Evolutionary conservation across 2,329 filamentous ascomycete species (phyloP), one percentile per base, ranked within the genome.

Genomic region (Chrysoporthe puriensis): DNA sequence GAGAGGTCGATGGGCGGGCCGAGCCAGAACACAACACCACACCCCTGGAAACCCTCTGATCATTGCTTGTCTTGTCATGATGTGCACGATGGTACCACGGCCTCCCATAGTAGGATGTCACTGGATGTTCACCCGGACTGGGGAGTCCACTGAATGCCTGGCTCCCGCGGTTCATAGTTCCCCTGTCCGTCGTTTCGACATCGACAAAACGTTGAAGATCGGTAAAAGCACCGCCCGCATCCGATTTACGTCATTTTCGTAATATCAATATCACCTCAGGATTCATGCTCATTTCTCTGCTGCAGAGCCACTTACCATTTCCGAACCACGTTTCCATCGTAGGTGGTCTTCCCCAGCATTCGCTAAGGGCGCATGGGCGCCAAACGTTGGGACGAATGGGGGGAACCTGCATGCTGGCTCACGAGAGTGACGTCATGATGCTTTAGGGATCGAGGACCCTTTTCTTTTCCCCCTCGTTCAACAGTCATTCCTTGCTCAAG

Each of bases 31-130:
- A 60, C n/a, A 56, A 32, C 32, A n/a, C 54, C 54, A 18, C 54
- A 40, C 54, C 57, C 21, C 32, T 42, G 26, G 36, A 44, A 40
- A 26, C 6, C 54, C 57, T 68, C 62, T 57, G 62, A 65, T 68
- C 62, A 65, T 62, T 62, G 59, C 66, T 63, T 32, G 5, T 65
- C 66, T 46, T 50, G 66, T 65, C 54, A 36, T 44, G 46, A 59
- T 56, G 65, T 52, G 60, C 36, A 21, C 42, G 56, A 67, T n/a
- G 26, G 46, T 40, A 21, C 21, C 58, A 52, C 44, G 64, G 46
- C 59, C 21, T 54, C 32, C 26, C 26, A 26, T 26, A 26, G 26
- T 26, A 26, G 26, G 26, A 26, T 26, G 26, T 26, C 26, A 26
- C 26, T 26, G 26, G 32, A 50, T 62, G 60, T 62, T 57, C 54